Evolutionary conservation across 805 yeast genomes (phyloP).

Genomic region (Jamesozyma piceae): DNA sequence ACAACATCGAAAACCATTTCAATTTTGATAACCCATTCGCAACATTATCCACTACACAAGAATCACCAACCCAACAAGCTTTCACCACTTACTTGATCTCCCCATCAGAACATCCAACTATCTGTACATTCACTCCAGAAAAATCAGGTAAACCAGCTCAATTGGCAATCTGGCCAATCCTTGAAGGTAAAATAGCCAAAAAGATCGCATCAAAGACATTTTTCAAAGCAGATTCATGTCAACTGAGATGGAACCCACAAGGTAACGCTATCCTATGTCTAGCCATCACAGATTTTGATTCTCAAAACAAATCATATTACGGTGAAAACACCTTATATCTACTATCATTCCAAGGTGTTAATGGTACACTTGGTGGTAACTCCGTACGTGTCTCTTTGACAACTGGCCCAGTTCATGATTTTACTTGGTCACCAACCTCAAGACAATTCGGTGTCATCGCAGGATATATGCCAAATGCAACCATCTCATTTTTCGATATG

Average conservation of each 20-base stretch:
- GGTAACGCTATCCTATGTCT: slow-evolving; percentile 92
- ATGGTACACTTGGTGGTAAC: slow-evolving; percentile 83
- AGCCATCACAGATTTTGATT: slow-evolving; percentile 92
- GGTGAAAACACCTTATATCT: slow-evolving; percentile 92
- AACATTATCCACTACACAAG: slow-evolving; percentile 34
- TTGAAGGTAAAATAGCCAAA: slow-evolving; percentile 37
- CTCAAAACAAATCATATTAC: slow-evolving; percentile 86
- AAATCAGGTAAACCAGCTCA: slow-evolving; percentile 80
- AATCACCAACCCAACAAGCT: slow-evolving; percentile 4
- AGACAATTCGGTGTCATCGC: slow-evolving; percentile 95
- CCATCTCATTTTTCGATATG: slow-evolving; percentile 87
- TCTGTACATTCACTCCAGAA: slow-evolving; percentile 87
- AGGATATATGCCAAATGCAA: slow-evolving; percentile 90
- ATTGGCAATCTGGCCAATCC: slow-evolving; percentile 57
- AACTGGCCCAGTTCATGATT: slow-evolving; percentile 94
- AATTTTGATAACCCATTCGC: slow-evolving; percentile 47
- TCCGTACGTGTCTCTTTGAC: slow-evolving; percentile 81
- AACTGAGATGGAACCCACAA: slow-evolving; percentile 82
- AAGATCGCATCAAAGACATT: slow-evolving; percentile 81
- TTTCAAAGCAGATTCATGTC: slow-evolving; percentile 92
- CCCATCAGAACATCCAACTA: slow-evolving; percentile 82
- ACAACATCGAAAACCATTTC: slow-evolving; percentile 32
- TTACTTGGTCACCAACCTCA: slow-evolving; percentile 93
- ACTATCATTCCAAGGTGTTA: slow-evolving; percentile 37
- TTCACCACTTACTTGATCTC: slow-evolving; percentile 49